Conservation (phyloP, 805 yeast species). For the Saccharomycopsis fibuligera region DNA sequence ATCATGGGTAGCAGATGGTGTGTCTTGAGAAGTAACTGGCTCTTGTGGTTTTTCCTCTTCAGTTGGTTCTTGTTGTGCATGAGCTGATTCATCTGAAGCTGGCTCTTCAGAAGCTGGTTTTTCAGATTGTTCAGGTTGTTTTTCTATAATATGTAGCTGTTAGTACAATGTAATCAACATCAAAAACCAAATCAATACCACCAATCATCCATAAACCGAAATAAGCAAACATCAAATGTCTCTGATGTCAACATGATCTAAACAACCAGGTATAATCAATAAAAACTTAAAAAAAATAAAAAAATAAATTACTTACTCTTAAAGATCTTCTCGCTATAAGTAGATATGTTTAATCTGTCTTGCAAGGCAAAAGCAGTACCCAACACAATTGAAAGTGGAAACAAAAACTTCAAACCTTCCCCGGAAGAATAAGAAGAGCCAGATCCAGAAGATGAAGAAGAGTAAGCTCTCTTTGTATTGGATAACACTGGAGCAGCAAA, state of each 20-base stretch:
- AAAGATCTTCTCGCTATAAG: not conserved
- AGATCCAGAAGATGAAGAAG: no score
- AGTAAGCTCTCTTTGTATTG: no score
- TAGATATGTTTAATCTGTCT: conserved; percentile 5
- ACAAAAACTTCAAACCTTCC: not conserved
- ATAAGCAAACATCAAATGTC: no score
- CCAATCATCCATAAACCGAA: no score
- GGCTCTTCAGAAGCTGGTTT: not conserved
- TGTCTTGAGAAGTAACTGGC: not conserved
- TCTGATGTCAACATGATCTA: not conserved
- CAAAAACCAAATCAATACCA: no score
- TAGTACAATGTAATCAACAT: not conserved
- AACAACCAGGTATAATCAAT: no score
- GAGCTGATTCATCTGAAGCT: not conserved
- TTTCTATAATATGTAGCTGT: not conserved
- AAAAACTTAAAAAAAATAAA: no score
- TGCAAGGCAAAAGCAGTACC: conserved; percentile 8
- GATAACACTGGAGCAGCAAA: no score
- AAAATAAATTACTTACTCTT: not conserved
- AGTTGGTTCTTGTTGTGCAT: not conserved
- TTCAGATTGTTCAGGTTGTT: conserved; percentile 3
- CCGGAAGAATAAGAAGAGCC: not conserved
- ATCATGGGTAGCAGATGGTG: not conserved
- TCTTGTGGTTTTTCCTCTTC: not conserved
- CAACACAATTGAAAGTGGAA: conserved; percentile 9